These are phyloP conservation scores for Begonia masoniana DNA, from an alignment of 306 rosid genomes.

Conservation along the genomic window DNA sequence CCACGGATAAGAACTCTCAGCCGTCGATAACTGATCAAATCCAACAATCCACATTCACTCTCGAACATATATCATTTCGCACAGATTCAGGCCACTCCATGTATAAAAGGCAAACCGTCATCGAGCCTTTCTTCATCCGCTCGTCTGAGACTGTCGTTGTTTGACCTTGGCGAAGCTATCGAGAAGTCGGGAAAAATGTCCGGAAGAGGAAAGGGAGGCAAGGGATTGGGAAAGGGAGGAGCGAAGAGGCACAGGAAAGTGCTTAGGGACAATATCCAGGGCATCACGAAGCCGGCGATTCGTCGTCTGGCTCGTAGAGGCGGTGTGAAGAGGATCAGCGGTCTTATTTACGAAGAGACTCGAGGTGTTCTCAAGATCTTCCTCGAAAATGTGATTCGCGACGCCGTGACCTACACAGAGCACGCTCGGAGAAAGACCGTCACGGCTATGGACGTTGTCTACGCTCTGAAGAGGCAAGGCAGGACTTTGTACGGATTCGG, in stretches of 20 bases:
- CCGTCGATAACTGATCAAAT: neutral
- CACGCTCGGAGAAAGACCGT: slow-evolving; percentile 10
- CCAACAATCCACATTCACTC: neutral
- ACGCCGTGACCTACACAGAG: slow-evolving; percentile 6
- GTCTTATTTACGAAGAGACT: slow-evolving; percentile 1
- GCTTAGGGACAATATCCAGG: slow-evolving; percentile 3
- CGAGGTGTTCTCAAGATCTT: slow-evolving; percentile 3
- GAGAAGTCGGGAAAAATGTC: neutral
- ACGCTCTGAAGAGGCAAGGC: slow-evolving; percentile 9
- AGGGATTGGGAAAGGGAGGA: slow-evolving; percentile 8
- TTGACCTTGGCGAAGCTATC: too few relatives aligned
- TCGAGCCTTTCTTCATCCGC: too few relatives aligned
- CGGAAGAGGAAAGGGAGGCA: slow-evolving; percentile 4
- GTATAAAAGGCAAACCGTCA: too few relatives aligned
- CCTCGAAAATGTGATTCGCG: slow-evolving; percentile 1
- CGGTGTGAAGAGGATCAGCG: slow-evolving; percentile 5
- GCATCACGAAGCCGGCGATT: slow-evolving; percentile 3
- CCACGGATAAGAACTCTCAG: neutral
- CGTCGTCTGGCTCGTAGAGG: slow-evolving; percentile 7
- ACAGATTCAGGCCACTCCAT: too few relatives aligned
- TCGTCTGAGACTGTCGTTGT: neutral
- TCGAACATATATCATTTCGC: neutral
- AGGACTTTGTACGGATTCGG: slow-evolving; percentile 9
- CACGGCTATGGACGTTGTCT: slow-evolving; percentile 12
- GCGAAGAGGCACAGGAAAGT: slow-evolving; percentile 10